Percentiles rank a stretch among this genome's conserved stretches.
These are phyloP conservation scores for Lasiosphaeria ovina DNA, from an alignment of 495 filamentous ascomycete genomes.

Conservation along the genomic window DNA sequence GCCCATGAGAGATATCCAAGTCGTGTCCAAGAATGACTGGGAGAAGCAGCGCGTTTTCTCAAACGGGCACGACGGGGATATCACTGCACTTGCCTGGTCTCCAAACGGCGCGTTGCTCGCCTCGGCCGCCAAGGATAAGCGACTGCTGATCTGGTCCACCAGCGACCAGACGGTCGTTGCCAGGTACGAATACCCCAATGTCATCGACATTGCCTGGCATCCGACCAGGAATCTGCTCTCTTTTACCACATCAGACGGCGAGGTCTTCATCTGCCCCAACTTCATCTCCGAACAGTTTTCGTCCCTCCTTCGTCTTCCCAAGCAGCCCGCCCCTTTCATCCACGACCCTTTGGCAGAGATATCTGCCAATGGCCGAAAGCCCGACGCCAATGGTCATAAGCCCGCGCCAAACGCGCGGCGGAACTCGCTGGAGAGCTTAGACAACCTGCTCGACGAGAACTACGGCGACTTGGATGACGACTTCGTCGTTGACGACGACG, in stretches of 20 bases:
- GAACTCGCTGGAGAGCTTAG: slow-evolving; percentile 47
- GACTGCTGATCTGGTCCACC: slow-evolving; percentile 83
- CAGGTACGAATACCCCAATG: slow-evolving; percentile 71
- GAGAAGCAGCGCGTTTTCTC: slow-evolving; percentile 75
- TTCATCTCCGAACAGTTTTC: slow-evolving; percentile 69
- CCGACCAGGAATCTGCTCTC: slow-evolving; percentile 82
- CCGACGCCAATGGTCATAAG: slow-evolving; percentile 56
- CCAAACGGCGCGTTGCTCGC: slow-evolving; percentile 88
- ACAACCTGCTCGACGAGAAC: slow-evolving; percentile 56
- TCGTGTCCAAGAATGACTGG: slow-evolving; percentile 84
- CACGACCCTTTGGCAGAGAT: slow-evolving; percentile 74
- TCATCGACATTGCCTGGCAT: slow-evolving; percentile 88
- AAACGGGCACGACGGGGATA: slow-evolving; percentile 76
- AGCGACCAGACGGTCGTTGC: slow-evolving; percentile 76
- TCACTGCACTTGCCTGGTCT: slow-evolving; percentile 88
- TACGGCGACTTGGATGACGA: slow-evolving; percentile 67
- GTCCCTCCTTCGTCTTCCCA: slow-evolving; percentile 54
- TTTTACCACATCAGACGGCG: slow-evolving; percentile 86
- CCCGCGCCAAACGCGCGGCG: slow-evolving; percentile 41
- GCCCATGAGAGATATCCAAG: slow-evolving; percentile 77
- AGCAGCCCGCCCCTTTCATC: slow-evolving; percentile 79
- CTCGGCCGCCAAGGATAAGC: slow-evolving; percentile 78
- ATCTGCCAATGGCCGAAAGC: slow-evolving; percentile 59
- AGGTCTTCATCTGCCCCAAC: slow-evolving; percentile 82
- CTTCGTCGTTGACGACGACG: slow-evolving; percentile 93